Percentiles rank a stretch among this genome's conserved stretches.
Evolutionary conservation across 2,329 filamentous ascomycete genomes (phyloP).

Genomic region (Penicillium sp.): DNA sequence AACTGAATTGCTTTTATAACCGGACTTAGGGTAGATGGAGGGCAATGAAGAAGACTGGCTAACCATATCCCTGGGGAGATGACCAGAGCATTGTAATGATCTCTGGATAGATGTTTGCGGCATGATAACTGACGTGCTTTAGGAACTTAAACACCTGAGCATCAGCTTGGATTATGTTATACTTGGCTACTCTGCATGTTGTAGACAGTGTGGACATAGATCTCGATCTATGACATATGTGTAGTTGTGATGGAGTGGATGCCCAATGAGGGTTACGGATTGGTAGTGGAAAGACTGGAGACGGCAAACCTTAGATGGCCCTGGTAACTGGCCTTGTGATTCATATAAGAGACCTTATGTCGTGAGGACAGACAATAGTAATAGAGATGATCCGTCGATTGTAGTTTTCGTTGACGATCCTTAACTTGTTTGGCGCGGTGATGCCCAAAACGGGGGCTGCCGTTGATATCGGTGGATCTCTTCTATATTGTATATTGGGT

Average conservation of each 20-base stretch:
- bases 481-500: background rate
- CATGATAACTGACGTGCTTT: conserved; percentile 2
- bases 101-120: background rate
- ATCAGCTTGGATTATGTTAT: background rate
- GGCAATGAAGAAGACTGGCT: background rate
- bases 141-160: background rate
- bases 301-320: background rate
- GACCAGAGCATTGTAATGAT: background rate
- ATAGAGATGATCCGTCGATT: background rate
- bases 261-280: background rate
- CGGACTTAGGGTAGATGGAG: background rate
- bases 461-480: conserved; percentile 3
- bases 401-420: conserved; percentile 1
- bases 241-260: background rate
- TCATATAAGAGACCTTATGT: background rate
- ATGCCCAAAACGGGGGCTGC: background rate
- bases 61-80: background rate
- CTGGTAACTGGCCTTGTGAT: background rate
- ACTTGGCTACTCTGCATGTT: too few species aligned
- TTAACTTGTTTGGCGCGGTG: conserved; percentile 2
- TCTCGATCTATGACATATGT: conserved; percentile 6
- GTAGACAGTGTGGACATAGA: background rate
- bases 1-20: too few species aligned
- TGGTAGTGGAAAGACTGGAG: background rate
- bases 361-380: background rate